These are phyloP conservation scores for Arabidopsis lyrata DNA, from an alignment of 441 rosid genomes.

Conservation along the genomic window DNA sequence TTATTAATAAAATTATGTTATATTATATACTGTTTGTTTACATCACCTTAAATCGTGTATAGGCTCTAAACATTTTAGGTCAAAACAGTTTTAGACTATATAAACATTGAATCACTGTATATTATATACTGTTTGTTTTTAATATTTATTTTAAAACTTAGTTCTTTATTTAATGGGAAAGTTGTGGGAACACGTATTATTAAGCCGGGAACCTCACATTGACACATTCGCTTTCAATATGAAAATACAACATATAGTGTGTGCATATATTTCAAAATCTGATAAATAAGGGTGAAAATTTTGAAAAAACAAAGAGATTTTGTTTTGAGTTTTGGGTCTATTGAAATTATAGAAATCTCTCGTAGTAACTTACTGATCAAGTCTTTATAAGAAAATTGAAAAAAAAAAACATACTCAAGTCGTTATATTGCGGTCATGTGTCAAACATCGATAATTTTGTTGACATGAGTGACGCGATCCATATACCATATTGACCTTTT, in stretches of 20 bases:
- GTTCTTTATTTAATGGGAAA: background rate
- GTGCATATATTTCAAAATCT: conserved; percentile 1
- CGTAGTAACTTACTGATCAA: too few species aligned
- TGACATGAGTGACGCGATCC: too few species aligned
- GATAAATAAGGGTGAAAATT: background rate
- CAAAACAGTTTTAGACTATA: background rate
- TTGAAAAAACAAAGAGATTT: too few species aligned
- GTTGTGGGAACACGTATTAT: conserved; percentile 4
- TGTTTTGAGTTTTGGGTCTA: too few species aligned
- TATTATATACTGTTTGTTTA: background rate
- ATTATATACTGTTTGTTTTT: too few species aligned
- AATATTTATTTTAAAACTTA: background rate
- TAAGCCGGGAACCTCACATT: background rate
- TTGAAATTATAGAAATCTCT: too few species aligned
- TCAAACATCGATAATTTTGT: too few species aligned
- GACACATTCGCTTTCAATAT: background rate
- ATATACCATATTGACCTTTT: conserved; percentile 6
- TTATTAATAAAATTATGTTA: background rate
- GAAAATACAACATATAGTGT: background rate
- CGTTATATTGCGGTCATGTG: too few species aligned
- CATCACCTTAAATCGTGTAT: background rate
- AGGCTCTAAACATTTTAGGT: background rate
- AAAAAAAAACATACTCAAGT: too few species aligned
- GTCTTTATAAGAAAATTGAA: too few species aligned
- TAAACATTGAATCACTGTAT: background rate